Evolutionary conservation across 1,284 basidiomycete species (phyloP), one percentile per base, ranked within the genome.

Genomic region (Sporisorium sorghi): DNA sequence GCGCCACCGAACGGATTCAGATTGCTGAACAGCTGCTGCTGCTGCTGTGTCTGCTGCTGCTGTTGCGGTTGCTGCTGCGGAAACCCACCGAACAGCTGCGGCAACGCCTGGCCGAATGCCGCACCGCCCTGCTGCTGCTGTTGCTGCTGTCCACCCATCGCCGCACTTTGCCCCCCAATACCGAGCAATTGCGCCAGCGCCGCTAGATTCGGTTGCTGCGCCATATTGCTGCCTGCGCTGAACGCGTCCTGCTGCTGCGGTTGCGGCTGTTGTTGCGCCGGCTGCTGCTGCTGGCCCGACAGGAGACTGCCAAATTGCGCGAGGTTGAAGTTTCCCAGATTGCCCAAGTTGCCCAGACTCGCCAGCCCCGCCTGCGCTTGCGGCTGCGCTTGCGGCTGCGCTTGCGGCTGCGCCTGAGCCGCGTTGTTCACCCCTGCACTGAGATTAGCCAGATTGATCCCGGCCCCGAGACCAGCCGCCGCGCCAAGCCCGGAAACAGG

Each of bases 141-240:
- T 33, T 19, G 49, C 28, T 57, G 65, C 26, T 53, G 65, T 30
- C 24, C 48, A 19, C 53, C 47, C 15, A 39, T 28, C 12, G 10
- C 30, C 11, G 42, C 21, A 32, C 23, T 39, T 35, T 68, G 66
- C 10, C 61, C 62, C 5, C 68, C 68, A 9, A 71, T 58, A 2
- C 62, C 62, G 3, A 66, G 30, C 21, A 66, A 28, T 39, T 71
- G 68, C 2, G 62, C 62, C 17, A 71, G 15, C 6, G 61, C 62
- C 1, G 61, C 62, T 0, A 71, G 26, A 12, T 70, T 70, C 15
- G 67, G 67, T n/a, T 70, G 60, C 23, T 59, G 52, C 2, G 26
- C 24, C 23, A n/a, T 30, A 11, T 24, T 24, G 10, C 1, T 8
- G 4, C 26, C n/a, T n/a, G n/a, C 44, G 23, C 43, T 24, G 21